These are phyloP conservation scores for Digitaria exilis DNA, from an alignment of 202 grass and related monocot species.

Conservation along the genomic window DNA sequence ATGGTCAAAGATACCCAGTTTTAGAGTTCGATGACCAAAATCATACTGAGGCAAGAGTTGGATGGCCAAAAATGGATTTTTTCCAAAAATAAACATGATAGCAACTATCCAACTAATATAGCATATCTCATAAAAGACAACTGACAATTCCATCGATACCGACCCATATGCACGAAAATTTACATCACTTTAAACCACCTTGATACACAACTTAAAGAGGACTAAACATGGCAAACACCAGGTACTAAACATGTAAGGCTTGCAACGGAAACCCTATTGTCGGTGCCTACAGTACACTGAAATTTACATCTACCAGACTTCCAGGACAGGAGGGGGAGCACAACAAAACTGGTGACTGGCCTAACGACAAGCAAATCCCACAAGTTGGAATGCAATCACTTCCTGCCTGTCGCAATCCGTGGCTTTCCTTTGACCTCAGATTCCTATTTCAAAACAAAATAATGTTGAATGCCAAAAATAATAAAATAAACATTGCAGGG, in stretches of 20 bases:
- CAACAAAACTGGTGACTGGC: constrained; percentile 14
- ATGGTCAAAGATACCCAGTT: no score
- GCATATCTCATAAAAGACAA: neutral
- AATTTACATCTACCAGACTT: constrained; percentile 37
- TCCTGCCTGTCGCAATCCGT: constrained; percentile 64
- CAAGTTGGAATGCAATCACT: constrained; percentile 44
- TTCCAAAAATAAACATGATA: neutral
- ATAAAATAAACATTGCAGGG: neutral
- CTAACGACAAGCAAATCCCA: neutral
- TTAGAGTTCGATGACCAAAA: no score
- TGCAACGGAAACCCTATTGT: constrained; percentile 8
- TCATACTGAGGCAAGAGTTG: no score
- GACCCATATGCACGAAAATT: constrained; percentile 1
- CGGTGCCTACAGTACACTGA: neutral
- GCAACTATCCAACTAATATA: neutral
- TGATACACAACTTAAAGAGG: neutral
- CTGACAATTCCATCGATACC: neutral
- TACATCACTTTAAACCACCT: neutral
- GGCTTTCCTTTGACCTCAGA: constrained; percentile 97
- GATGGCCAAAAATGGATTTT: no score
- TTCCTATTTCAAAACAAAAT: constrained; percentile 51
- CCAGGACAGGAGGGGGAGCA: neutral
- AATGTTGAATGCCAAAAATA: constrained; percentile 3
- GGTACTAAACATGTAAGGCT: neutral
- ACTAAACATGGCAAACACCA: constrained; percentile 8